Percentiles rank a stretch among this genome's conserved stretches.
Conservation (phyloP, 2,329 filamentous ascomycete species). For the Epichloe coenophiala region DNA sequence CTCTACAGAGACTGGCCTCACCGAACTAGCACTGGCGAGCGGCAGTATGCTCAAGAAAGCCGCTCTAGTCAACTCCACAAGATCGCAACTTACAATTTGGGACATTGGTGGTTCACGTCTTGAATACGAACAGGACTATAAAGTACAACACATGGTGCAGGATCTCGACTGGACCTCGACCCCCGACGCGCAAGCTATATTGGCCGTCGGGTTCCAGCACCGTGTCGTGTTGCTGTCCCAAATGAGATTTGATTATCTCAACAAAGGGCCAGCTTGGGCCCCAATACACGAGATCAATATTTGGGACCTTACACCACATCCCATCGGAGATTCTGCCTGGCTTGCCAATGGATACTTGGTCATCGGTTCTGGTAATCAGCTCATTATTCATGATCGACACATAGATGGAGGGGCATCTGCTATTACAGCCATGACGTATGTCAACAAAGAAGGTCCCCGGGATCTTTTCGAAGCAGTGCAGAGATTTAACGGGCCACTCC, state of each 20-base stretch:
- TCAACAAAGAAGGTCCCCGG: conserved; percentile 37
- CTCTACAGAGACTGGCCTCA: conserved; percentile 64
- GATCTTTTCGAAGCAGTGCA: conserved; percentile 75
- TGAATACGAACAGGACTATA: conserved; percentile 67
- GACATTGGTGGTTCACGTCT: conserved; percentile 70
- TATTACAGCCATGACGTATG: conserved; percentile 36
- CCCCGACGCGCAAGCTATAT: conserved; percentile 73
- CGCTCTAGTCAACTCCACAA: conserved; percentile 61
- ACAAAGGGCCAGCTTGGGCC: conserved; percentile 80
- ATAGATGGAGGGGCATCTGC: conserved; percentile 51
- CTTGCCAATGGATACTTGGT: conserved; percentile 72
- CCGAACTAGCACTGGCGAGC: conserved; percentile 62
- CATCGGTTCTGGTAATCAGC: conserved; percentile 79
- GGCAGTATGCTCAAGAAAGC: conserved; percentile 80
- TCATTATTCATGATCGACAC: conserved; percentile 73
- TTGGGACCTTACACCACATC: conserved; percentile 69
- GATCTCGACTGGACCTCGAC: conserved; percentile 93
- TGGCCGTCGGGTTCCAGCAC: conserved; percentile 87
- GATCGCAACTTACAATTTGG: conserved; percentile 78
- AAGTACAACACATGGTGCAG: conserved; percentile 59
- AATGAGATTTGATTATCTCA: conserved; percentile 82
- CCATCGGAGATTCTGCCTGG: conserved; percentile 90
- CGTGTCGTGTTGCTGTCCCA: conserved; percentile 72
- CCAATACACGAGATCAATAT: conserved; percentile 72
- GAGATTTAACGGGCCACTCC: conserved; percentile 72